Base-by-base conservation (phyloP, 2,329 filamentous ascomycete species). In the Acephala macrosclerotiorum region DNA sequence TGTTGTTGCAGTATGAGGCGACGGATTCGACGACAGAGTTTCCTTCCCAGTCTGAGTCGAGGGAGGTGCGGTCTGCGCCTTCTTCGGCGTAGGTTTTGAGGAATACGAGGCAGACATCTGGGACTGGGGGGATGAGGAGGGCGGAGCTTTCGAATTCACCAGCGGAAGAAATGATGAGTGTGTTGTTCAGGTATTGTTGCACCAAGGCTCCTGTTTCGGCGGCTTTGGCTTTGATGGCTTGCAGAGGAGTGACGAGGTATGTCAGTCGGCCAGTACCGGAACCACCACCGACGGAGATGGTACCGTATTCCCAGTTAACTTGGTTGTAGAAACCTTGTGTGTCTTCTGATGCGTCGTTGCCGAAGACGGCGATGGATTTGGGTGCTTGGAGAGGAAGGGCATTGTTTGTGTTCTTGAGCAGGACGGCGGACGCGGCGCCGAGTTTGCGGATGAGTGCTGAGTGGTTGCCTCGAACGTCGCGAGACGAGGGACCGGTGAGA, bases 11-110 rank as follows among this genome's bases (percentile, higher is more conserved):
- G 65, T 35, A 79, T 56, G 89, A 75, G 3, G 82, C 80, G 53
- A 91, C 88, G 59, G 71, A 67, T 2, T 66, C 67, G 11, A 64
- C 60, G 26, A 69, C 63, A 2, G 63, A 83, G 38, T 63, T 63
- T 22, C 68, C 65, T 4, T 65, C 35, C 63, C 66, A 68, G 55
- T 70, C 65, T 1, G 58, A 36, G 22, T 66, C 49, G 0, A 75
- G 68, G 16, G 68, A 83, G 85, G 18, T 40, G 53, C 87, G 83
- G 64, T 92, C 84, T 68, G 84, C 91, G 1, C 89, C 91, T 77
- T 96, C 93, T 1, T 90, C 89, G 1, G 69, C 92, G 72, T 88
- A 84, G 8, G 89, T 82, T 72, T 91, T 91, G 66, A 88, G 87
- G 71, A 91, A 91, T 11, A 90, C 88, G 42, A 92, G 80, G 77